Evolutionary conservation across 768 basidiomycete species (phyloP), one percentile per base, ranked within the genome.

Genomic region (Lyophyllum shimeji): DNA sequence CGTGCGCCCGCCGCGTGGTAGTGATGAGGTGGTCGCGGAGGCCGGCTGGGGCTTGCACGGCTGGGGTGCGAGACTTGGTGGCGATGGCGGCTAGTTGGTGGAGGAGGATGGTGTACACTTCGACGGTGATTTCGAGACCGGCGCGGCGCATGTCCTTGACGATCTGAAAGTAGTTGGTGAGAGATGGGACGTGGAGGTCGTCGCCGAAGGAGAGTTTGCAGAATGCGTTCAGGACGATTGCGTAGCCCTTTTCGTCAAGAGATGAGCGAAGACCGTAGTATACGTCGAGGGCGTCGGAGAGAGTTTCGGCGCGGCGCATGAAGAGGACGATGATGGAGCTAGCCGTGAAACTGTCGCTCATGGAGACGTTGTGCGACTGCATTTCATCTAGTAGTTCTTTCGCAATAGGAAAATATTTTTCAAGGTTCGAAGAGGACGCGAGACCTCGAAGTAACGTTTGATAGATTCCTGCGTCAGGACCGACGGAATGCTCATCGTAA

Each of bases 91-190:
- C 78, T 37, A 90, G 72, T 57, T 79, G 82, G 31, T 76, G 76
- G 18, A 93, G 72, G 55, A 94, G 74, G 50, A 84, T 82, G 21
- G 84, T 86, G 65, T 93, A 92, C 11, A 88, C 80, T 48, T 82
- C 72, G 1, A 76, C 71, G 0, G 83, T 81, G 52, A 88, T 74
- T 9, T 74, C 71, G 50, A 85, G 71, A 20, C 89, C 87, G 1
- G 82, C 80, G 12, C 71, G 69, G 24, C 82, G 85, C 91, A 95
- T 95, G 71, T 94, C 91, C 34, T 78, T 80, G 55, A 93, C 79
- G 49, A 95, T 88, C 52, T 81, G 80, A 68, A 93, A 85, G 69
- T 90, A 92, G 52, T 83, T 76, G 69, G 74, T 58, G 67, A 82
- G 59, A 67, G 81, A 66, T 59, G 76, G 78, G 4, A 77, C 63